Conservation (phyloP, 805 yeast genomes). For the Ogataea kodamae region DNA sequence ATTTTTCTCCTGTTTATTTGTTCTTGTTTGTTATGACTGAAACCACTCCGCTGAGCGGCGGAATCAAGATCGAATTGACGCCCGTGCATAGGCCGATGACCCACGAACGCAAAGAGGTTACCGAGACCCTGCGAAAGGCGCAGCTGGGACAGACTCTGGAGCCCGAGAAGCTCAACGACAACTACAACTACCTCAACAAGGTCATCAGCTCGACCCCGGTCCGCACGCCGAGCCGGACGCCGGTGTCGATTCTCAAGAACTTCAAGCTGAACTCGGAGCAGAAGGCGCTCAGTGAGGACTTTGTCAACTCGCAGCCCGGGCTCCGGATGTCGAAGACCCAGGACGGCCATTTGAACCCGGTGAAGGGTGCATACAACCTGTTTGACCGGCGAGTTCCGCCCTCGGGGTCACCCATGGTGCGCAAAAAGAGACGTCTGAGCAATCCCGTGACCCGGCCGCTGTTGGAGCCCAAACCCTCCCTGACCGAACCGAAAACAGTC, state of each 20-base stretch:
- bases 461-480: slow-evolving; percentile 1
- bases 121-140: slow-evolving; percentile 27
- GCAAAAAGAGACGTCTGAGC: slow-evolving; percentile 21
- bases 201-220: slow-evolving; percentile 5
- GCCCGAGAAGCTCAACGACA: slow-evolving; percentile 25
- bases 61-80: slow-evolving; percentile 12
- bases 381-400: slow-evolving; percentile 23
- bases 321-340: slow-evolving; percentile 18
- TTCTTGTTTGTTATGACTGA: slow-evolving; percentile 4
- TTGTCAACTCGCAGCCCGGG: slow-evolving; percentile 25
- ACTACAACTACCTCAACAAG: slow-evolving; percentile 17
- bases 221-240: slow-evolving; percentile 10
- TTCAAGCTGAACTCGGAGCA: slow-evolving; percentile 11
- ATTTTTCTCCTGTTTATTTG: slow-evolving; percentile 1
- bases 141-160: slow-evolving; percentile 25
- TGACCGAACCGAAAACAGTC: slow-evolving; percentile 2
- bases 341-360: slow-evolving; percentile 25
- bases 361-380: slow-evolving; percentile 30
- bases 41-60: slow-evolving; percentile 4
- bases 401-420: slow-evolving; percentile 13
- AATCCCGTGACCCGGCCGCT: slow-evolving; percentile 1
- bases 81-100: slow-evolving; percentile 10
- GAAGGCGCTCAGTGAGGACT: slow-evolving; percentile 21
- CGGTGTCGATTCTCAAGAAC: slow-evolving; percentile 12
- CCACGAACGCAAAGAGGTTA: slow-evolving; percentile 14